These are phyloP conservation scores for Solanum paucissectum DNA, from an alignment of 257 asterid genomes.

Conservation along the genomic window DNA sequence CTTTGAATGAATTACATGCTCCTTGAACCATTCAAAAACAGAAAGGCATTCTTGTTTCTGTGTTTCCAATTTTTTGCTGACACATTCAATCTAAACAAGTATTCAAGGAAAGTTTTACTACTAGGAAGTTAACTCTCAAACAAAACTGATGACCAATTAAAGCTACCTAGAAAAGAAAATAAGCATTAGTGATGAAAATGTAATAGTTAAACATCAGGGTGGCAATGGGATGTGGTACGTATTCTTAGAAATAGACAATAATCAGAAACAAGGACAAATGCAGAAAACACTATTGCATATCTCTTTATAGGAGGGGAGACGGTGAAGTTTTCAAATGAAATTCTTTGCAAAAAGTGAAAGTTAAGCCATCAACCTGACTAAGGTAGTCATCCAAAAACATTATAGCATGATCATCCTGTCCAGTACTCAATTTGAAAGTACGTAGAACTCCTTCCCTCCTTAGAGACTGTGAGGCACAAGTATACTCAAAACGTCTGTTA, in stretches of 20 bases:
- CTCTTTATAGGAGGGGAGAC: not conserved
- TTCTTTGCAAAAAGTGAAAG: not conserved
- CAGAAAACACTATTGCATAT: not conserved
- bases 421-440: slow-evolving; percentile 73
- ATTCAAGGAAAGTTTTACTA: not conserved
- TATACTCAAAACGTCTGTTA: not conserved
- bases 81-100: slow-evolving; percentile 51
- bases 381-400: slow-evolving; percentile 77
- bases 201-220: not conserved
- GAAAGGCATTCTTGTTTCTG: slow-evolving; percentile 39
- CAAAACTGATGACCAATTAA: not conserved
- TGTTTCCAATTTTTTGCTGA: slow-evolving; percentile 51
- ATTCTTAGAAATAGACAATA: not conserved
- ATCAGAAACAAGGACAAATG: not conserved
- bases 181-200: not conserved
- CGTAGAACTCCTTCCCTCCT: slow-evolving; percentile 65
- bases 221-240: not conserved
- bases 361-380: slow-evolving; percentile 49
- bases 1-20: slow-evolving; percentile 65
- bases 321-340: not conserved
- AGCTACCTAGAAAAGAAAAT: not conserved
- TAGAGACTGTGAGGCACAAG: slow-evolving; percentile 38
- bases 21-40: slow-evolving; percentile 79
- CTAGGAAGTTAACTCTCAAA: not conserved
- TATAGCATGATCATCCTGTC: slow-evolving; percentile 94